phyloP scores from a whole-genome alignment of 2,329 filamentous ascomycete species.

The Fusarium metavorans region DNA sequence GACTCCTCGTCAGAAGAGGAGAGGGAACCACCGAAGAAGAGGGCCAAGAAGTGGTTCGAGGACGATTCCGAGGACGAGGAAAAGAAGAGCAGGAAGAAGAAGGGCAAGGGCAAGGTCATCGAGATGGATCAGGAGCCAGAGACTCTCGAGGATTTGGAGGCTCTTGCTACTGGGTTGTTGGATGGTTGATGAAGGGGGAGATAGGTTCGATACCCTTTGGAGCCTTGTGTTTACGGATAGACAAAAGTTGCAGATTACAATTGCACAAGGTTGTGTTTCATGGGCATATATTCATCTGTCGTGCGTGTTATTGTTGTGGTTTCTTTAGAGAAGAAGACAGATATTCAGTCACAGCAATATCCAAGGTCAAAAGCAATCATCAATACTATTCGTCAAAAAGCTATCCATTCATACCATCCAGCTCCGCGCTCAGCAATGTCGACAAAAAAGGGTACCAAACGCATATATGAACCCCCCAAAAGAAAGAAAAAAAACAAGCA shows the following conservation, averaged over 20 bases:
- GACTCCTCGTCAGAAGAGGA: slow-evolving; percentile 49
- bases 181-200: slow-evolving; percentile 52
- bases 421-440: slow-evolving; percentile 32
- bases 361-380: not conserved
- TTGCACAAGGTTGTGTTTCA: slow-evolving; percentile 18
- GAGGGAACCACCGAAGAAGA: slow-evolving; percentile 62
- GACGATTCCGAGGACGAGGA: slow-evolving; percentile 70
- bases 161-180: slow-evolving; percentile 79
- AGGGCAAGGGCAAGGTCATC: slow-evolving; percentile 66
- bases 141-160: slow-evolving; percentile 82
- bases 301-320: not conserved
- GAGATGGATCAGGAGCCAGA: slow-evolving; percentile 77
- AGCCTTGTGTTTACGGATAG: slow-evolving; percentile 30
- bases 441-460: slow-evolving; percentile 2
- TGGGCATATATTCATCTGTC: not conserved
- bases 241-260: slow-evolving; percentile 33
- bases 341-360: not conserved
- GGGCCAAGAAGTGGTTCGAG: slow-evolving; percentile 84
- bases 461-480: slow-evolving; percentile 17
- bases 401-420: slow-evolving; percentile 25
- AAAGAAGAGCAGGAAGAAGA: slow-evolving; percentile 54
- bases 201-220: slow-evolving; percentile 46
- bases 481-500: slow-evolving; percentile 11
- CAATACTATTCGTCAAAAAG: slow-evolving; percentile 17
- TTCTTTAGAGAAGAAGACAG: not conserved